Evolutionary conservation across 768 basidiomycete species (phyloP).

Genomic region (Pulveroboletus sp.): DNA sequence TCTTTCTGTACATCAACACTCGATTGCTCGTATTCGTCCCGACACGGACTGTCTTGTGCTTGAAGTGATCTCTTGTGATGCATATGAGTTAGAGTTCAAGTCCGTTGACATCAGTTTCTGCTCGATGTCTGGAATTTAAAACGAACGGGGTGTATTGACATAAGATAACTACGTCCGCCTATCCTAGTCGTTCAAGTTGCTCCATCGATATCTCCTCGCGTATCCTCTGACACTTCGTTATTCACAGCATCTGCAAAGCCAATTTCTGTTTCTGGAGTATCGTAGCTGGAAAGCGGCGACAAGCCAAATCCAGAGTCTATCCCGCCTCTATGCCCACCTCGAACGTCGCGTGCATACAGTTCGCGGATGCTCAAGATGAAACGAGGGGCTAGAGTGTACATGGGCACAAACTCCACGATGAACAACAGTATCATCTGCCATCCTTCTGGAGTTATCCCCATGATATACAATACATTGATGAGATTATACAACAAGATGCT

Average conservation of each 20-base stretch:
- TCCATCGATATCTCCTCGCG: background rate
- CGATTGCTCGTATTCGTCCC: no score
- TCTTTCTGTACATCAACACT: no score
- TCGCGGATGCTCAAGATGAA: conserved; percentile 9
- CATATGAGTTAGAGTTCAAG: no score
- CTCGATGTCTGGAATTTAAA: no score
- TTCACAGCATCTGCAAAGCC: background rate
- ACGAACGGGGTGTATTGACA: no score
- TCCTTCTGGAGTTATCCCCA: background rate
- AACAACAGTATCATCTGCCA: background rate
- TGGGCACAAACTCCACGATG: background rate
- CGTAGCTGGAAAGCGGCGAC: background rate
- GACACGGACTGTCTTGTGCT: no score
- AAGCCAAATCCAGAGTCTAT: conserved; percentile 9
- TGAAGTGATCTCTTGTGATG: no score
- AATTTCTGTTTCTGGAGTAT: background rate
- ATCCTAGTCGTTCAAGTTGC: no score
- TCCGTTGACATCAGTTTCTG: no score
- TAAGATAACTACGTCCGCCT: no score
- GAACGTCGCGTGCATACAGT: background rate
- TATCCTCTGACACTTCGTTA: background rate
- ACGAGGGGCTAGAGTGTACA: background rate
- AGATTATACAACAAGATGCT: background rate
- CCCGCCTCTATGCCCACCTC: background rate
- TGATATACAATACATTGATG: background rate